These are phyloP conservation scores for Coriaria nepalensis DNA, from an alignment of 306 rosid genomes.

Conservation along the genomic window DNA sequence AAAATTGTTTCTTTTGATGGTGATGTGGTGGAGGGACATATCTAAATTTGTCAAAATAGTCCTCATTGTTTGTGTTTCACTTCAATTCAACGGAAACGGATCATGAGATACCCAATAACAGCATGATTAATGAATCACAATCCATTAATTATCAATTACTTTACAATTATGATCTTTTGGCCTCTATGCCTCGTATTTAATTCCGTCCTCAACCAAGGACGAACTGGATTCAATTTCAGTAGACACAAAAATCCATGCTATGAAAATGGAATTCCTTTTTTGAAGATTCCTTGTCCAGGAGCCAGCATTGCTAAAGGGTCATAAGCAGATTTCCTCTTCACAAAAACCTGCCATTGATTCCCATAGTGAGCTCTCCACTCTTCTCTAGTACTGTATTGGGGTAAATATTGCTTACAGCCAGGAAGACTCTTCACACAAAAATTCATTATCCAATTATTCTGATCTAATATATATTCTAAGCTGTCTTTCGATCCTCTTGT, in stretches of 20 bases:
- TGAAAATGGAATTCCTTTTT: slow-evolving; percentile 38
- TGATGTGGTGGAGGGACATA: too few species aligned
- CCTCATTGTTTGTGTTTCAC: too few species aligned
- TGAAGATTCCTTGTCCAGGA: slow-evolving; percentile 87
- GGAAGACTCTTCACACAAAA: slow-evolving; percentile 33
- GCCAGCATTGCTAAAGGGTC: slow-evolving; percentile 89
- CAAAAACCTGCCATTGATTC: slow-evolving; percentile 44
- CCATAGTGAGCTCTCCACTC: slow-evolving; percentile 89
- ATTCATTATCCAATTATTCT: slow-evolving; percentile 53
- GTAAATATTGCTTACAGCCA: slow-evolving; percentile 69
- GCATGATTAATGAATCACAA: too few species aligned
- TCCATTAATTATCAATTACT: not conserved
- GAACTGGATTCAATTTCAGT: too few species aligned
- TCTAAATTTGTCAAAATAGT: too few species aligned
- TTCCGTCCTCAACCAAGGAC: too few species aligned
- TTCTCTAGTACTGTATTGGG: slow-evolving; percentile 51
- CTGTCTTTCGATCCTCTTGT: slow-evolving; percentile 34
- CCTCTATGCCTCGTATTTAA: too few species aligned
- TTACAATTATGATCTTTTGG: not conserved
- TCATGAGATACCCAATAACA: too few species aligned
- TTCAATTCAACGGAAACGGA: too few species aligned
- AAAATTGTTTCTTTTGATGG: too few species aligned
- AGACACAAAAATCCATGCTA: not conserved
- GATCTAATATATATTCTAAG: slow-evolving; percentile 44
- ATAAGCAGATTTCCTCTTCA: slow-evolving; percentile 48